Conservation (phyloP, 306 rosid species). For the Malus sieversii region DNA sequence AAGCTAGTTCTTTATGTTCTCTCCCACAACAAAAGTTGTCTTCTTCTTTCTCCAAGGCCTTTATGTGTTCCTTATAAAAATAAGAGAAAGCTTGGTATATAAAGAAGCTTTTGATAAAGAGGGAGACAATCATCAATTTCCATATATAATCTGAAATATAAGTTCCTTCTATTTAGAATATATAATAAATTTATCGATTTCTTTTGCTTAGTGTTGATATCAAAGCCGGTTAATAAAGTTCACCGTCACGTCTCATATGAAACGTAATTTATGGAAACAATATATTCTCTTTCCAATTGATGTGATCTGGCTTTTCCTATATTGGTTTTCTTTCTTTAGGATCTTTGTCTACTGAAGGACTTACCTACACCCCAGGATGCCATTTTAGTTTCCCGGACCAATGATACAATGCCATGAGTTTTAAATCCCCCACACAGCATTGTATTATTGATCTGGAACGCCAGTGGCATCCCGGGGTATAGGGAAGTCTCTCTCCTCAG, state of each 20-base stretch:
- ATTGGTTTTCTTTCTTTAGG: background rate
- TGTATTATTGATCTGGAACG: too few species aligned
- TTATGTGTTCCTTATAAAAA: constrained; percentile 58
- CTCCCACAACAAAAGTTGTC: constrained; percentile 66
- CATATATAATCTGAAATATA: constrained; percentile 21
- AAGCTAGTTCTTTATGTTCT: constrained; percentile 33
- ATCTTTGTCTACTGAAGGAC: background rate
- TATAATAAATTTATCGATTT: too few species aligned
- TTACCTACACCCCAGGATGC: too few species aligned
- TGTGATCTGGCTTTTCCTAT: background rate
- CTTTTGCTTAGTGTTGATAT: too few species aligned
- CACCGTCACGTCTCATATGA: constrained; percentile 7
- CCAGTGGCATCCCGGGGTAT: too few species aligned
- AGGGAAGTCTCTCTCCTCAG: background rate
- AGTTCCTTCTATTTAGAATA: background rate
- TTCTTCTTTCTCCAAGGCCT: constrained; percentile 72
- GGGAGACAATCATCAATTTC: constrained; percentile 37
- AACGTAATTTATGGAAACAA: constrained; percentile 5
- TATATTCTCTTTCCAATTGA: constrained; percentile 3
- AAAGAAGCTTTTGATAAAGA: constrained; percentile 85
- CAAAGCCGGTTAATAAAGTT: background rate
- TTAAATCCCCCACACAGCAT: background rate
- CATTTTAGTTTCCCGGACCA: background rate
- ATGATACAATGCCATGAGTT: background rate
- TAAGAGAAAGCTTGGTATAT: constrained; percentile 75